Evolutionary conservation across 23 red algal species (phyloP).

Genomic region (Cyanidiococcus yangmingshanensis): DNA sequence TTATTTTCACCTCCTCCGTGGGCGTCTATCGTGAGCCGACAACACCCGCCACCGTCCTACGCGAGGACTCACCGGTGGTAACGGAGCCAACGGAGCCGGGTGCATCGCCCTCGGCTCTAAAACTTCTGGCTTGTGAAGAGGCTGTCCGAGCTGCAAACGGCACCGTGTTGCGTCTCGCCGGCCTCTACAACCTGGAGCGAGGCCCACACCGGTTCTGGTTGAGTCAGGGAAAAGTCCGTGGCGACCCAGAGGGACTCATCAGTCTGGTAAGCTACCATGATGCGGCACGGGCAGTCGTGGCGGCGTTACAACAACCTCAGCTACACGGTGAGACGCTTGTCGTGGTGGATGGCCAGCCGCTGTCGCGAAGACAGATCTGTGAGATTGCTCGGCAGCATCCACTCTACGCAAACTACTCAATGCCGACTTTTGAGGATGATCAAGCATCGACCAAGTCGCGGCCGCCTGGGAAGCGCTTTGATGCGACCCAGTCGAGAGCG

Average conservation of each 20-base stretch:
- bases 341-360: conserved; percentile 22
- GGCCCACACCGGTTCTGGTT: conserved; percentile 70
- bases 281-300: conserved; percentile 54
- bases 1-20: conserved; percentile 66
- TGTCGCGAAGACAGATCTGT: conserved; percentile 32
- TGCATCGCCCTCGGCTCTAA: not conserved
- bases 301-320: conserved; percentile 19
- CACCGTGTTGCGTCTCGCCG: conserved; percentile 54
- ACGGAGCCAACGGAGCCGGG: conserved; percentile 14
- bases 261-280: conserved; percentile 77
- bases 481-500: not conserved
- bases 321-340: conserved; percentile 29
- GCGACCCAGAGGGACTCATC: conserved; percentile 25
- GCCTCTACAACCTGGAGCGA: conserved; percentile 49
- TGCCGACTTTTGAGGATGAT: conserved; percentile 23
- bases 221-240: not conserved
- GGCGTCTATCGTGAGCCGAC: conserved; percentile 33
- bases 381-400: conserved; percentile 35
- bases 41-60: not conserved
- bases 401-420: not conserved
- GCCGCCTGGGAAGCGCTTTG: not conserved
- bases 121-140: conserved; percentile 25
- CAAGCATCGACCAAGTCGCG: not conserved
- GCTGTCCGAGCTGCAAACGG: conserved; percentile 14
- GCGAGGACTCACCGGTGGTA: conserved; percentile 17